Conservation (phyloP, 495 filamentous ascomycete species). For the Trichoderma erinaceum region DNA sequence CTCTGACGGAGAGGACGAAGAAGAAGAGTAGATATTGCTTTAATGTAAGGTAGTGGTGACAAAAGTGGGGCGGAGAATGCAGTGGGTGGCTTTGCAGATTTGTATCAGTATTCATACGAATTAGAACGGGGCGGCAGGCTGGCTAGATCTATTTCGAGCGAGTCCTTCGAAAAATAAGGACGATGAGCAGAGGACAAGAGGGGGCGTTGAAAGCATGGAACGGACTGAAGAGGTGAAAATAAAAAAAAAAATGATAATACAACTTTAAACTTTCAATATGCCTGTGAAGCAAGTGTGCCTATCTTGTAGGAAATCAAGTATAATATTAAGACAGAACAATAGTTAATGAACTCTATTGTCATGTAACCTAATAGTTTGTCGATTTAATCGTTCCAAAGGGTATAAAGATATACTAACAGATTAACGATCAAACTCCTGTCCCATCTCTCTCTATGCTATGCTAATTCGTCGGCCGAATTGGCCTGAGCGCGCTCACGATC, state of each 20-base stretch:
- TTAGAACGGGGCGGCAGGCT: constrained; percentile 1
- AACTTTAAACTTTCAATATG: not conserved
- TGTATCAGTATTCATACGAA: constrained; percentile 4
- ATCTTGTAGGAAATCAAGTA: too few species aligned
- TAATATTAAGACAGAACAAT: too few species aligned
- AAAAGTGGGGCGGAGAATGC: not conserved
- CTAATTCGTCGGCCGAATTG: too few species aligned
- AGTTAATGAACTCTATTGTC: too few species aligned
- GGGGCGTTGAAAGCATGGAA: not conserved
- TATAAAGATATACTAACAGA: not conserved
- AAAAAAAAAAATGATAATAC: not conserved
- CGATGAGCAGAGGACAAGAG: not conserved
- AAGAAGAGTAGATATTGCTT: constrained; percentile 17
- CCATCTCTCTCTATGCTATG: not conserved
- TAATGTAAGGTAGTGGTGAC: not conserved
- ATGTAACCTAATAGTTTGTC: not conserved
- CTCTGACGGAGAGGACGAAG: constrained; percentile 60
- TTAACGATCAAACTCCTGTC: not conserved
- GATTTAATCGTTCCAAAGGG: not conserved
- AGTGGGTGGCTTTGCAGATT: not conserved
- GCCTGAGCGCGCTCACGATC: not conserved
- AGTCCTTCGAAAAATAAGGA: not conserved
- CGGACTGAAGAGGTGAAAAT: not conserved
- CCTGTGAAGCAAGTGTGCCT: too few species aligned
- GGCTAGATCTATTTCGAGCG: not conserved